These are phyloP conservation scores for Quercus phellos DNA, from an alignment of 331 rosid genomes.

Conservation along the genomic window DNA sequence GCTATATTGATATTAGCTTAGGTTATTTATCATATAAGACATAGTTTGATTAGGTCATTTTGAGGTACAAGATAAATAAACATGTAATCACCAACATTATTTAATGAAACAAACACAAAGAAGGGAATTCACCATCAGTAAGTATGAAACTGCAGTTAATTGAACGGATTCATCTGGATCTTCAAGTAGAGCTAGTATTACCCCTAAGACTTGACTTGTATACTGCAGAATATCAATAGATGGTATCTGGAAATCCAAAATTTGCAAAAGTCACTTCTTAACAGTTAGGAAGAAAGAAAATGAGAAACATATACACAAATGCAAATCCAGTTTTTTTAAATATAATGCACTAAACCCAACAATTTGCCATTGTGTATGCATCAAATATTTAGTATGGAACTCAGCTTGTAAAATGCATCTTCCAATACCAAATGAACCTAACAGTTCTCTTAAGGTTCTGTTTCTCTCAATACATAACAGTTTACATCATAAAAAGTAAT, in stretches of 20 bases:
- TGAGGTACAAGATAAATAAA: not conserved
- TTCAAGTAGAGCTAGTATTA: conserved; percentile 66
- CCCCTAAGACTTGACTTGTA: too few relatives aligned
- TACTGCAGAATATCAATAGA: too few relatives aligned
- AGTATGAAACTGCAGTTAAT: conserved; percentile 85
- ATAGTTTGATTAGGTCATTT: too few relatives aligned
- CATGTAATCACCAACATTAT: not conserved
- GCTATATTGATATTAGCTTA: too few relatives aligned
- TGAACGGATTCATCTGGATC: conserved; percentile 91
- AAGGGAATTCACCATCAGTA: conserved; percentile 57
- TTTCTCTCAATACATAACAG: not conserved
- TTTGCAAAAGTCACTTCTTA: too few relatives aligned
- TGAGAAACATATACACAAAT: too few relatives aligned
- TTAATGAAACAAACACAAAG: not conserved
- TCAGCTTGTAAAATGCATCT: not conserved
- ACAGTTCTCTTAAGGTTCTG: not conserved
- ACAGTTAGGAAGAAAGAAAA: too few relatives aligned
- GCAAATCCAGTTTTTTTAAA: not conserved
- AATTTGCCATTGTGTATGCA: not conserved
- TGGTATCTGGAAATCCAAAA: too few relatives aligned
- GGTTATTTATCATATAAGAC: too few relatives aligned
- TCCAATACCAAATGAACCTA: not conserved
- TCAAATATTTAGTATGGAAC: not conserved
- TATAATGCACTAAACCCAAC: not conserved
- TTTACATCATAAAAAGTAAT: not conserved